Conservation (phyloP, 2,329 filamentous ascomycete species). For the Fusarium paranaense region DNA sequence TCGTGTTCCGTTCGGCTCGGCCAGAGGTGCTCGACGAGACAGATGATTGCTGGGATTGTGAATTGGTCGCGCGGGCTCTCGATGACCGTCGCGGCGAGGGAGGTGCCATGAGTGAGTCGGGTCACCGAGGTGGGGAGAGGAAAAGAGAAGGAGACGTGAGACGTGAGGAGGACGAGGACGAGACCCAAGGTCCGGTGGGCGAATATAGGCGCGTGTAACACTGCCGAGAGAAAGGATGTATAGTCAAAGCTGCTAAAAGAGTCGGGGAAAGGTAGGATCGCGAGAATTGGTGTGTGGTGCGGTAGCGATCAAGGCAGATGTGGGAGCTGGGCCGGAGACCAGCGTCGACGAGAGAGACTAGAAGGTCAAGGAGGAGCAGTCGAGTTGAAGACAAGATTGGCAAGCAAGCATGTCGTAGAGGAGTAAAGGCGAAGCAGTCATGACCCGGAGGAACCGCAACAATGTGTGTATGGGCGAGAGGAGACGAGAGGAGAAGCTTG, state of each 20-base stretch:
- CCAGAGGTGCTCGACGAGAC: slow-evolving; percentile 83
- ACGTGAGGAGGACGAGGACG: slow-evolving; percentile 2
- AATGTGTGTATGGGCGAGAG: slow-evolving; percentile 31
- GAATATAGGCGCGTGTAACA: slow-evolving; percentile 12
- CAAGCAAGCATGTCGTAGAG: slow-evolving; percentile 44
- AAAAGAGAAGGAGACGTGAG: slow-evolving; percentile 22
- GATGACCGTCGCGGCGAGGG: slow-evolving; percentile 87
- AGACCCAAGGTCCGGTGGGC: neutral
- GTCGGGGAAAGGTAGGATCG: slow-evolving; percentile 15
- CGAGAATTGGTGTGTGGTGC: slow-evolving; percentile 36
- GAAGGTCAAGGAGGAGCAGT: slow-evolving; percentile 36
- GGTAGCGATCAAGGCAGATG: slow-evolving; percentile 23
- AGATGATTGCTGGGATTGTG: slow-evolving; percentile 81
- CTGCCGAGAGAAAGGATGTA: neutral
- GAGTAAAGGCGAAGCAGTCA: slow-evolving; percentile 34
- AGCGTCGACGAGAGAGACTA: slow-evolving; percentile 39
- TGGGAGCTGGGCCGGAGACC: slow-evolving; percentile 29
- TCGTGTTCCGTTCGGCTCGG: slow-evolving; percentile 79
- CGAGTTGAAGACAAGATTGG: slow-evolving; percentile 40
- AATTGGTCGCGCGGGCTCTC: slow-evolving; percentile 84
- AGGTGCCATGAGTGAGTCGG: slow-evolving; percentile 65
- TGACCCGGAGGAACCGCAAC: slow-evolving; percentile 33
- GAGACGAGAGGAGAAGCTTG: slow-evolving; percentile 48
- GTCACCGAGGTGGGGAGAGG: slow-evolving; percentile 47
- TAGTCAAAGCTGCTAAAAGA: slow-evolving; percentile 3